Conservation (phyloP, 1,284 basidiomycete species). For the Trametes versicolor region DNA sequence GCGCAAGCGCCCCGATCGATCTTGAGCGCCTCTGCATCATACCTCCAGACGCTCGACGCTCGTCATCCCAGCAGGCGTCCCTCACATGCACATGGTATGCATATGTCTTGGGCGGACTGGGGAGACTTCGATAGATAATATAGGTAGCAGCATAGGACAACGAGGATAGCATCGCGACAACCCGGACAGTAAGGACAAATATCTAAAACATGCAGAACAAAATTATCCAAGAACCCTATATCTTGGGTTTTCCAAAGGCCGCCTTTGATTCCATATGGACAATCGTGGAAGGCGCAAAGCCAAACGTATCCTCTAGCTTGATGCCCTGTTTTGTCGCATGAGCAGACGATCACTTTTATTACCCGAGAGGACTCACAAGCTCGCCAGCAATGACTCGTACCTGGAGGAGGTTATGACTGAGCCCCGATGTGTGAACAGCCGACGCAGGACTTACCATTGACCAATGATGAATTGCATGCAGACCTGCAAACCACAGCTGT, state of each 20-base stretch:
- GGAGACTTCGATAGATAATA: background rate
- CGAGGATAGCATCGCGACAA: background rate
- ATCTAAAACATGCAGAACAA: background rate
- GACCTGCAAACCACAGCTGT: slow-evolving; percentile 86
- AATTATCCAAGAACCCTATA: slow-evolving; percentile 17
- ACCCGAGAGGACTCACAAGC: slow-evolving; percentile 57
- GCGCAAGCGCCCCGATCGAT: slow-evolving; percentile 25
- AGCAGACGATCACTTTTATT: slow-evolving; percentile 16
- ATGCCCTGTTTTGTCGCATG: slow-evolving; percentile 59
- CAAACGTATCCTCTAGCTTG: slow-evolving; percentile 75
- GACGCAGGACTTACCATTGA: slow-evolving; percentile 67
- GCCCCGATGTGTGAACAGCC: background rate
- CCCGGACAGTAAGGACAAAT: background rate
- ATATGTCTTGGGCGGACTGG: background rate
- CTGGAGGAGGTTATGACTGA: slow-evolving; percentile 46
- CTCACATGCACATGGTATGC: background rate
- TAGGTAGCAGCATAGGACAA: background rate
- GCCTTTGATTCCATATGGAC: slow-evolving; percentile 65
- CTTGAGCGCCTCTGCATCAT: slow-evolving; percentile 18
- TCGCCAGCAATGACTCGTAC: slow-evolving; percentile 84
- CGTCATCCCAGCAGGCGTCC: background rate
- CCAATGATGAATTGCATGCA: slow-evolving; percentile 89
- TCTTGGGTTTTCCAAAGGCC: slow-evolving; percentile 54
- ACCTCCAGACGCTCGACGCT: slow-evolving; percentile 3
- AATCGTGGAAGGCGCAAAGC: slow-evolving; percentile 84